A percentile compares a stretch with the other conserved stretches of the same genome.
These are phyloP conservation scores for Lasiodiplodia sp. DNA, from an alignment of 2,329 filamentous ascomycete species.

Conservation along the genomic window DNA sequence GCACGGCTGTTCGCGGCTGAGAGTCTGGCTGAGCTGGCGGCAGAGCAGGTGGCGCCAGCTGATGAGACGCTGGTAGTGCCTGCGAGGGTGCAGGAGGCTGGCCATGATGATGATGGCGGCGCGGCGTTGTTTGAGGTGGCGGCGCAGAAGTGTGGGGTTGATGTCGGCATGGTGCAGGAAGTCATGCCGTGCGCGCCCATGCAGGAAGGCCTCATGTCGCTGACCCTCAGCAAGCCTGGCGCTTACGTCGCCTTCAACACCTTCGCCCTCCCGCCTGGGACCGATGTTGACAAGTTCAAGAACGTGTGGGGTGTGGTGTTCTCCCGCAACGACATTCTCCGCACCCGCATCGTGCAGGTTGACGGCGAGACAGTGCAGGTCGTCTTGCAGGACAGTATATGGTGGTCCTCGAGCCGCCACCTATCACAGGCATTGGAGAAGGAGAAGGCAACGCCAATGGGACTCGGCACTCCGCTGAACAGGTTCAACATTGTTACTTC, in stretches of 20 bases:
- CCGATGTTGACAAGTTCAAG: conserved; percentile 50
- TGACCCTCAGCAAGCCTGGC: conserved; percentile 59
- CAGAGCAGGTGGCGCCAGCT: too few species aligned
- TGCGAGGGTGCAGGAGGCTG: too few species aligned
- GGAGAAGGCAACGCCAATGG: conserved; percentile 27
- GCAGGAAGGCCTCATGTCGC: conserved; percentile 63
- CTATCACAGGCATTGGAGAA: conserved; percentile 36
- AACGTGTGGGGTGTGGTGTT: conserved; percentile 54
- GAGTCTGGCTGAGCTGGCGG: conserved; percentile 40
- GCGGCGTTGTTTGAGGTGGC: too few species aligned
- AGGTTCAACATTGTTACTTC: conserved; percentile 35
- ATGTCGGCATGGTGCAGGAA: conserved; percentile 50
- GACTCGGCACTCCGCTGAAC: background rate
- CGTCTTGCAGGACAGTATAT: conserved; percentile 37
- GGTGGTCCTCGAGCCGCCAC: conserved; percentile 32
- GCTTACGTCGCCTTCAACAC: conserved; percentile 55
- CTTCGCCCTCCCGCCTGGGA: conserved; percentile 30
- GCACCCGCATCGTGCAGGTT: conserved; percentile 51
- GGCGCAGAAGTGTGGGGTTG: conserved; percentile 1
- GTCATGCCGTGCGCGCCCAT: conserved; percentile 63
- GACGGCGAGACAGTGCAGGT: conserved; percentile 43
- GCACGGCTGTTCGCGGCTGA: conserved; percentile 62
- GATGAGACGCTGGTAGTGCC: too few species aligned
- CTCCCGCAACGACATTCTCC: conserved; percentile 52
- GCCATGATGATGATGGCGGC: too few species aligned